Evolutionary conservation across 1,284 basidiomycete genomes (phyloP).

Genomic region (Irpex lacteus): DNA sequence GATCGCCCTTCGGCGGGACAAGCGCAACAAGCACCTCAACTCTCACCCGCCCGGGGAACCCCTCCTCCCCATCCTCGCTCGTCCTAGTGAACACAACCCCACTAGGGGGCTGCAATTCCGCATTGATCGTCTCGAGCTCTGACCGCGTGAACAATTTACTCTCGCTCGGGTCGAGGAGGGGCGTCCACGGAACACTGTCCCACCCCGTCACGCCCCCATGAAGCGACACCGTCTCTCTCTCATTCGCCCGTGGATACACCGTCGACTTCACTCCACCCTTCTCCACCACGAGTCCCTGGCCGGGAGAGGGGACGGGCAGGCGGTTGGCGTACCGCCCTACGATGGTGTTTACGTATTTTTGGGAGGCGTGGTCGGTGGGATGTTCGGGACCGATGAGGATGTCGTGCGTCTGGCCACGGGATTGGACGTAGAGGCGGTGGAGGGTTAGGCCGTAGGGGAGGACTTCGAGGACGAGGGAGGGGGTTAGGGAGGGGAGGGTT

Average conservation of each 20-base stretch:
- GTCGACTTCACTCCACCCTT: conserved; percentile 49
- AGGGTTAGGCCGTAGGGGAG: conserved; percentile 66
- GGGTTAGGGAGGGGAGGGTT: conserved; percentile 51
- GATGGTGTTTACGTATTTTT: conserved; percentile 71
- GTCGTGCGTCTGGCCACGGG: conserved; percentile 70
- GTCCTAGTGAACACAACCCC: conserved; percentile 53
- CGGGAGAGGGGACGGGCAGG: conserved; percentile 42
- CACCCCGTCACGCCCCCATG: conserved; percentile 70
- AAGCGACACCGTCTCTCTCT: conserved; percentile 60
- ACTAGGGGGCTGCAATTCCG: conserved; percentile 30
- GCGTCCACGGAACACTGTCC: conserved; percentile 53
- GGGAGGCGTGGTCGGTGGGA: conserved; percentile 51
- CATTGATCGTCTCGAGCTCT: conserved; percentile 44
- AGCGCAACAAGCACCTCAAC: conserved; percentile 61
- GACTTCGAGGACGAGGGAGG: conserved; percentile 57
- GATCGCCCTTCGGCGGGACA: conserved; percentile 31
- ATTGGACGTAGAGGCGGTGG: conserved; percentile 61
- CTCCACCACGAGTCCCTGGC: conserved; percentile 37
- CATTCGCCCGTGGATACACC: conserved; percentile 44
- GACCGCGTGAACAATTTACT: conserved; percentile 54
- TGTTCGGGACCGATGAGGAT: conserved; percentile 70
- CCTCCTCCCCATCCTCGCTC: conserved; percentile 66
- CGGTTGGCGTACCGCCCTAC: conserved; percentile 73
- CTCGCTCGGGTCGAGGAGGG: conserved; percentile 37
- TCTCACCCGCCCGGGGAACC: conserved; percentile 59